phyloP scores from a whole-genome alignment of 2,329 filamentous ascomycete species.

The Apiospora pterosperma region DNA sequence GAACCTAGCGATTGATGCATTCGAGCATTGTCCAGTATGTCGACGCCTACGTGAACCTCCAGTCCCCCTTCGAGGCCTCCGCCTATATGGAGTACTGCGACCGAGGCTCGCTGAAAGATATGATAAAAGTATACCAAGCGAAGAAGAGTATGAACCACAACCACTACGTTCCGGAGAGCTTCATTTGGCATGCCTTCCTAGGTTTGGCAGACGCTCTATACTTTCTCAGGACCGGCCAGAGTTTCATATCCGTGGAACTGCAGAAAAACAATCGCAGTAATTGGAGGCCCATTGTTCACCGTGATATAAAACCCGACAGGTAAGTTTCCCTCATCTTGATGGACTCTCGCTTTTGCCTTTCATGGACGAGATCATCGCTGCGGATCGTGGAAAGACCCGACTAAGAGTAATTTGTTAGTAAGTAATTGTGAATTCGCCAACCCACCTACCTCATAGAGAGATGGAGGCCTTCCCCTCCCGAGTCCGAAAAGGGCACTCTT shows the following conservation, averaged over 20 bases:
- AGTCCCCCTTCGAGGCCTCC: constrained; percentile 5
- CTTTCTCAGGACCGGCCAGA: constrained; percentile 14
- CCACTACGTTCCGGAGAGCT: constrained; percentile 14
- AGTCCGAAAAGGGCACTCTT: neutral
- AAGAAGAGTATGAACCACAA: neutral
- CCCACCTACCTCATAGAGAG: neutral
- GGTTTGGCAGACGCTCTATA: constrained; percentile 14
- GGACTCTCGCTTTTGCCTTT: neutral
- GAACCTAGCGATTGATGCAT: neutral
- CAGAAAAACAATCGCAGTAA: neutral
- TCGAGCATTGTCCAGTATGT: constrained; percentile 9
- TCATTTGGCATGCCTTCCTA: constrained; percentile 16
- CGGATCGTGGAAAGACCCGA: neutral
- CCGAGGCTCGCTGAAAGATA: constrained; percentile 7
- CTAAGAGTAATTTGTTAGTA: neutral
- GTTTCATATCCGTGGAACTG: constrained; percentile 8
- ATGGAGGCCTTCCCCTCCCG: neutral
- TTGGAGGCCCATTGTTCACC: constrained; percentile 16
- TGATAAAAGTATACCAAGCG: constrained; percentile 8
- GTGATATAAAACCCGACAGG: constrained; percentile 19
- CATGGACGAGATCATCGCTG: too few species aligned
- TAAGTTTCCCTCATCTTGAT: neutral
- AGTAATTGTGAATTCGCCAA: neutral
- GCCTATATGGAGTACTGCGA: constrained; percentile 14
- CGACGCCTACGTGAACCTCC: constrained; percentile 3